Base-by-base conservation (phyloP, 2,329 filamentous ascomycete genomes). In the Calonectria pauciramosa region DNA sequence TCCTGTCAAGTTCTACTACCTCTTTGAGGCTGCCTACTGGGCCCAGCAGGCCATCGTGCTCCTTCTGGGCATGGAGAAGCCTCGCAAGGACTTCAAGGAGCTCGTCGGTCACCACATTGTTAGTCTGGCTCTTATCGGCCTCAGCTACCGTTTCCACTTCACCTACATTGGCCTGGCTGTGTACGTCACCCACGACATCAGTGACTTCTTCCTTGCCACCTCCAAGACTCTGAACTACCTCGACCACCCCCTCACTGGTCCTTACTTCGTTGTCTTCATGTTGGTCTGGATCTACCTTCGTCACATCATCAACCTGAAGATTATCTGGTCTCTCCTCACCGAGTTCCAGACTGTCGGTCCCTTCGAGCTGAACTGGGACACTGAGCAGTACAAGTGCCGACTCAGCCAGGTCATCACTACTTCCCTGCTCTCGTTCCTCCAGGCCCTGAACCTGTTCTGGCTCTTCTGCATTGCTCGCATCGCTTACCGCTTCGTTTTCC, bases 101-200 rank as follows among this genome's bases (percentile, higher is more conserved):
- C 90, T 98, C 69, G 95, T 98, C 66, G 92, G 93, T 70, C 96
- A 99, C 85, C 96, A 99, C 85, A 93, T 98, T 79, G 94, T 98
- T 83, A 97, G 95, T 26, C 87, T 99, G 74, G 88, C 93, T 26
- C 90, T 99, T 80, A 98, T 99, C 79, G 93, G 87, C 73, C 87
- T 96, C 82, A 97, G 94, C 87, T 99, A 98, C 87, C 93, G 95
- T 75, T 99, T 98, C 89, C 96, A 99, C 86, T 99, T 98, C 85
- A 97, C 96, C 26, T 96, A 98, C 86, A 97, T 99, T 84, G 96
- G 96, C 32, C 87, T 98, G 70, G 95, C 95, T 26, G 95, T 99
- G 41, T 99, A 98, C 86, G 95, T 97, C 76, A 98, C 96, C 13
- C 95, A 98, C 85, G 96, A 99, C 83, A 94, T 98, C 76, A 96